Evolutionary conservation across 306 rosid species (phyloP).

Genomic region (Vigna reflexopilosa): DNA sequence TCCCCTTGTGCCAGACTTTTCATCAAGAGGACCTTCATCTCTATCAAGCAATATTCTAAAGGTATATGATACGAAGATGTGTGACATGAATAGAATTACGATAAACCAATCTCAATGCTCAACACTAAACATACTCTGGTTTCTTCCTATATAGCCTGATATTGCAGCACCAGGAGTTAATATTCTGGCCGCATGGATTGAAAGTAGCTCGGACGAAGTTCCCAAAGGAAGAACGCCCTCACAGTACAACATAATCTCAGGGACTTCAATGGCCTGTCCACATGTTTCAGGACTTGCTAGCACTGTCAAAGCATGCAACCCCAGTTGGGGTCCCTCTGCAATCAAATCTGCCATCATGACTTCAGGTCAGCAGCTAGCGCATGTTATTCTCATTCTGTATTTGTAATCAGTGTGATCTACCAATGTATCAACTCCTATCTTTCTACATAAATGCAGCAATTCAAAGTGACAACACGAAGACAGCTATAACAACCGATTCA

Average conservation of each 20-base stretch:
- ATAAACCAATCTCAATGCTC: not conserved
- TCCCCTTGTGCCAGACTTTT: slow-evolving; percentile 66
- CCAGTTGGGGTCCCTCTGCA: slow-evolving; percentile 79
- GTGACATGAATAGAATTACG: too few relatives aligned
- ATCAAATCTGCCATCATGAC: slow-evolving; percentile 94
- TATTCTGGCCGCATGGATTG: slow-evolving; percentile 90
- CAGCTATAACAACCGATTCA: slow-evolving; percentile 60
- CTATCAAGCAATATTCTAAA: slow-evolving; percentile 67
- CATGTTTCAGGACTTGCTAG: slow-evolving; percentile 81
- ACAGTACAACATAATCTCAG: slow-evolving; percentile 60
- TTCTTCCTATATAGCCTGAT: slow-evolving; percentile 70
- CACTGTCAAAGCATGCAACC: slow-evolving; percentile 60
- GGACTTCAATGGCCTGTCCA: slow-evolving; percentile 90
- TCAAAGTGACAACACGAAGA: slow-evolving; percentile 62
- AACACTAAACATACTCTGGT: not conserved
- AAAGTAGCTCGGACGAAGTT: slow-evolving; percentile 11
- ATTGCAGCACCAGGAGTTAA: slow-evolving; percentile 90
- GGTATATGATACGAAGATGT: slow-evolving; percentile 39
- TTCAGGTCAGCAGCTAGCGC: slow-evolving; percentile 54
- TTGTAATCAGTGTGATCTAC: too few relatives aligned
- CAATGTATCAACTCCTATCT: slow-evolving; percentile 21
- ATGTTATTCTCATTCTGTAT: too few relatives aligned
- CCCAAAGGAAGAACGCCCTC: slow-evolving; percentile 54
- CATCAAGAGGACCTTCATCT: slow-evolving; percentile 83
- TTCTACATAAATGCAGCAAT: slow-evolving; percentile 56